These are phyloP conservation scores for Bipolaris sorokiniana DNA, from an alignment of 2,329 filamentous ascomycete species.

Conservation along the genomic window DNA sequence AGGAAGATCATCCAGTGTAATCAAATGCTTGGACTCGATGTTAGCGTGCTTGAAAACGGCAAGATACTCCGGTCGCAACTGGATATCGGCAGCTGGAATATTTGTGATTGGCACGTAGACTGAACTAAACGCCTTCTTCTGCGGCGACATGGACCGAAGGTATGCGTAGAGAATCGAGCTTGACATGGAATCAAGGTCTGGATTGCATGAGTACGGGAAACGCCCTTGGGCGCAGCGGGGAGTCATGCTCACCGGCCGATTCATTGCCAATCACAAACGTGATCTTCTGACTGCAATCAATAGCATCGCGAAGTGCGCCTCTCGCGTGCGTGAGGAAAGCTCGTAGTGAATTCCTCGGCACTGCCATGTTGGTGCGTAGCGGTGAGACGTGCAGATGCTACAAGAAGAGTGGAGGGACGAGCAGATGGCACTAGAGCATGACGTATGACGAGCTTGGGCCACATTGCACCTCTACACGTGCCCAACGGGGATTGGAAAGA, in stretches of 20 bases:
- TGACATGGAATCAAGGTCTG: constrained; percentile 82
- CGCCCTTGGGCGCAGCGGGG: constrained; percentile 1
- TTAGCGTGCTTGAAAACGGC: constrained; percentile 68
- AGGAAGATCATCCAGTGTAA: constrained; percentile 67
- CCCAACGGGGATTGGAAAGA: constrained; percentile 7
- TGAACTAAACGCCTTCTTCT: constrained; percentile 51
- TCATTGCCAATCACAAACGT: constrained; percentile 62
- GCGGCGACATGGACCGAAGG: constrained; percentile 66
- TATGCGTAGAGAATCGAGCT: constrained; percentile 77
- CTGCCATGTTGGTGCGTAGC: constrained; percentile 41
- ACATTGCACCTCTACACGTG: constrained; percentile 12
- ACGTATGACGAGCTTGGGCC: constrained; percentile 24
- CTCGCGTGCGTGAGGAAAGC: constrained; percentile 56
- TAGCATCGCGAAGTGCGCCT: constrained; percentile 49
- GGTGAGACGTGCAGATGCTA: constrained; percentile 15
- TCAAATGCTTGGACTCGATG: constrained; percentile 65
- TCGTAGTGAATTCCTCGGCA: constrained; percentile 55
- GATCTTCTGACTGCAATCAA: constrained; percentile 50
- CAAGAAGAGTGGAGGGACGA: constrained; percentile 1
- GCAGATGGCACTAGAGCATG: constrained; percentile 14
- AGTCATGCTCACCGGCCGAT: constrained; percentile 52
- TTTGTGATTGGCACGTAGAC: constrained; percentile 77
- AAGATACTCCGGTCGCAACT: constrained; percentile 73
- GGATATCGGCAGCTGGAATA: constrained; percentile 70
- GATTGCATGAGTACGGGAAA: constrained; percentile 20